phyloP scores from a whole-genome alignment of 2,329 filamentous ascomycete genomes.

The Claviceps spartinae region DNA sequence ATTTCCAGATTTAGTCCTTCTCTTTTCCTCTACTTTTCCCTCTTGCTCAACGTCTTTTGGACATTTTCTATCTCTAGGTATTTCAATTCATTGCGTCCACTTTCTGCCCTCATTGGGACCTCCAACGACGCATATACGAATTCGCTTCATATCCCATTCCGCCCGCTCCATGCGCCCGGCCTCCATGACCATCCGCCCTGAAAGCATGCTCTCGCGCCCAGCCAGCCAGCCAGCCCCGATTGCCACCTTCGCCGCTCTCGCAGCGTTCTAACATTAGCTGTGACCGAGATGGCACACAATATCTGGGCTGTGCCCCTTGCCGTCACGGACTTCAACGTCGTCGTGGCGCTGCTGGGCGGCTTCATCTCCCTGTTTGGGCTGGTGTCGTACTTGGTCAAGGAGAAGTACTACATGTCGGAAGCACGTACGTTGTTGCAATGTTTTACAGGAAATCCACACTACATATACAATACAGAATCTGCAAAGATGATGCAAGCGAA shows the following conservation, averaged over 20 bases:
- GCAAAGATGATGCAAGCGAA: no score
- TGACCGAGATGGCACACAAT: constrained; percentile 9
- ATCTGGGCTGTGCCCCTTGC: constrained; percentile 33
- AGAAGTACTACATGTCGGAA: constrained; percentile 83
- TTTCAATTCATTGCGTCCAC: background rate
- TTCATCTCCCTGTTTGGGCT: constrained; percentile 85
- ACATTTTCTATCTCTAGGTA: no score
- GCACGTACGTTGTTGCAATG: constrained; percentile 46
- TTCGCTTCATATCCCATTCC: background rate
- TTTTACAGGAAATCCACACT: no score
- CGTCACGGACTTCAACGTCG: constrained; percentile 70
- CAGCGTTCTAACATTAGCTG: constrained; percentile 11
- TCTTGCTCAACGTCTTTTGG: no score
- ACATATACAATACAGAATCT: no score
- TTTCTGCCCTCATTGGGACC: background rate
- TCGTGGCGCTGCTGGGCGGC: constrained; percentile 66
- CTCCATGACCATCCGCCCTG: background rate
- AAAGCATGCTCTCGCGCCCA: constrained; percentile 5
- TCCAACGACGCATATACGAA: background rate
- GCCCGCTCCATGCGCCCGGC: background rate
- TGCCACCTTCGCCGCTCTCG: background rate
- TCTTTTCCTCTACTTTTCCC: no score
- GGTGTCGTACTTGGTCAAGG: constrained; percentile 80
- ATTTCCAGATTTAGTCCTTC: no score
- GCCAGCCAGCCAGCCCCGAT: constrained; percentile 1